A percentile compares a stretch with the other conserved stretches of the same genome.
phyloP scores from a whole-genome alignment of 148 eudicot species.

The Vaccinium macrocarpon region DNA sequence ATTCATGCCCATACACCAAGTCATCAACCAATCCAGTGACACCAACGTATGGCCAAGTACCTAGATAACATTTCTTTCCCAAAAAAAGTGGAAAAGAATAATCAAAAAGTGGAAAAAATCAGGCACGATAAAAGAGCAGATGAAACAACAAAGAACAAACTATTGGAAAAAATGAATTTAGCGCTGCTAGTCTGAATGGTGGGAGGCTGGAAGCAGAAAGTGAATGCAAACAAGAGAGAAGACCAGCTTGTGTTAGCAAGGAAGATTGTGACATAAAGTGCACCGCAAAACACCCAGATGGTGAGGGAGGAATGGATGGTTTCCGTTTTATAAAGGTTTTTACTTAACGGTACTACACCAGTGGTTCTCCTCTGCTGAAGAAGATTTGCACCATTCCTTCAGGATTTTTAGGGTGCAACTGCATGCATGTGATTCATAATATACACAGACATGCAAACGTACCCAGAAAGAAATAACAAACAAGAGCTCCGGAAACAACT shows the following conservation, averaged over 20 bases:
- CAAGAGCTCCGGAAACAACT: too few species aligned
- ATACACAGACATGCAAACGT: too few species aligned
- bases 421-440: background rate
- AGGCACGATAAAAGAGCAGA: background rate
- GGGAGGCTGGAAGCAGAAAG: background rate
- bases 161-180: background rate
- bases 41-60: background rate
- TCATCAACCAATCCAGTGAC: background rate
- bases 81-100: slow-evolving; percentile 1
- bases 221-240: background rate
- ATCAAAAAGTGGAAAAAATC: background rate
- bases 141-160: background rate
- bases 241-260: too few species aligned
- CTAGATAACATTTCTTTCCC: background rate
- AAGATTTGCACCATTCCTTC: background rate
- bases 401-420: background rate
- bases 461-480: too few species aligned
- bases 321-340: background rate
- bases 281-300: background rate
- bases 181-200: background rate
- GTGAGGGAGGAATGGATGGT: background rate
- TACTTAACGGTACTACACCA: background rate
- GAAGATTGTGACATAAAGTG: too few species aligned
- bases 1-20: background rate
- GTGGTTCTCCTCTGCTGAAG: background rate